Base-by-base conservation (phyloP, 2,329 filamentous ascomycete species). In the Fonsecaea nubica region DNA sequence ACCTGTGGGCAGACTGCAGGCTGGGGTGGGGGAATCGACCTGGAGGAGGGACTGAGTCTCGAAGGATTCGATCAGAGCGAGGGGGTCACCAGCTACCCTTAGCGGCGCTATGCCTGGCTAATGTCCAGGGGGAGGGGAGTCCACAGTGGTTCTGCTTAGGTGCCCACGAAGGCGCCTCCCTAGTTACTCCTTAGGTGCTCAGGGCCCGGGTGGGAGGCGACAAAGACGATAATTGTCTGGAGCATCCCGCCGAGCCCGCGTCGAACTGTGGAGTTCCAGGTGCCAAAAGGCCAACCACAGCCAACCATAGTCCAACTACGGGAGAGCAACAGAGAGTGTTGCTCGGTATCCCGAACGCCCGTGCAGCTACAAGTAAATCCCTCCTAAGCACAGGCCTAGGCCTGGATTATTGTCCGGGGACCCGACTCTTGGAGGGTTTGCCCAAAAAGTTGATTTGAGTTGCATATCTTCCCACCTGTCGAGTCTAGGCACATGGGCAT, bases 261-360 rank as follows among this genome's bases (percentile, higher is more conserved):
- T 25, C 45, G 45, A 50, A 50, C 21, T 10, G 45, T 50, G 45
- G 45, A 50, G 45, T 5, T 5, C 40, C 8, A 6, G n/a, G 3
- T 50, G 42, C 42, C 42, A 21, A 48, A 25, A 21, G n/a, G n/a
- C 42, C 21, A 40, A 40, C 38, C 33, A 40, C 40, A 45, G 30
- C 36, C 36, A 1, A 40, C 36, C 36, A 12, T 15, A 54, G 53
- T 6, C 45, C 18, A 25, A 25, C 45, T 25, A 50, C 45, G 45
- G 40, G 40, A 25, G 45, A 50, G 45, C n/a, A 25, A 13, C 18
- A 50, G 21, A 32, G 30, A 32, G 30, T 32, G 30, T 32, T 45
- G 55, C 12, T 58, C 50, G 36, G 30, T 30, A 42, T 64, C 62
- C 62, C 62, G 62, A 64, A 64, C 62, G 62, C 40, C 62, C 62